Percentiles rank a stretch among this genome's conserved stretches.
These are phyloP conservation scores for Sporothrix humicola DNA, from an alignment of 2,329 filamentous ascomycete species.

Conservation along the genomic window DNA sequence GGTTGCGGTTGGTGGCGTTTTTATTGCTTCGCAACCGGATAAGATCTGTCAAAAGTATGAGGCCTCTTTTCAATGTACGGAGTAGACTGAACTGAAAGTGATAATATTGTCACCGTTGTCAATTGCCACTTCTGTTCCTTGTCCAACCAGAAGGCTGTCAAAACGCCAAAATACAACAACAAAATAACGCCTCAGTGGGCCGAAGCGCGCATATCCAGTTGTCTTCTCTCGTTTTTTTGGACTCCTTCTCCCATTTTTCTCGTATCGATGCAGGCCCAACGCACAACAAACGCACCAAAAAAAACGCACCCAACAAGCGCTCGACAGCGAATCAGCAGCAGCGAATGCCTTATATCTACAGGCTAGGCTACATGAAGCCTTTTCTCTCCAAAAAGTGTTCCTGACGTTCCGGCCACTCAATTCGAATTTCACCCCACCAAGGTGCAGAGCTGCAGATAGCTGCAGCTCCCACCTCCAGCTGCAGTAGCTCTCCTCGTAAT, in stretches of 20 bases:
- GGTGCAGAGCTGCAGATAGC: not conserved
- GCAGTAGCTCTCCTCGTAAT: conserved; percentile 26
- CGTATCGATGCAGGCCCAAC: conserved; percentile 24
- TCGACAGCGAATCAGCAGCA: conserved; percentile 11
- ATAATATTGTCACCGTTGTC: not conserved
- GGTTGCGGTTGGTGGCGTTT: not conserved
- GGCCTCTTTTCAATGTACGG: not conserved
- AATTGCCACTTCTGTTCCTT: not conserved
- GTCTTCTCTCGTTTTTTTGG: not conserved
- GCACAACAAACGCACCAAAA: not conserved
- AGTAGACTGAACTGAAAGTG: not conserved
- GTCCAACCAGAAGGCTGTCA: not conserved
- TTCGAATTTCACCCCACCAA: not conserved
- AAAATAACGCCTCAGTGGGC: conserved; percentile 2
- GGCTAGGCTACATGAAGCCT: not conserved
- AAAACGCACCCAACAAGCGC: not conserved
- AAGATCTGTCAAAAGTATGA: not conserved
- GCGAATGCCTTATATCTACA: not conserved
- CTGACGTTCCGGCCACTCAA: conserved; percentile 16
- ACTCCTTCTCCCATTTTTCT: not conserved
- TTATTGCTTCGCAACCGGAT: not conserved
- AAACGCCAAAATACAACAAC: not conserved
- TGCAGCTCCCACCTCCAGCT: not conserved
- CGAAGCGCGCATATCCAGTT: conserved; percentile 15
- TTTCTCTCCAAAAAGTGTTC: not conserved